Conservation (phyloP, 345 rosid species). For the Moringa oleifera region DNA sequence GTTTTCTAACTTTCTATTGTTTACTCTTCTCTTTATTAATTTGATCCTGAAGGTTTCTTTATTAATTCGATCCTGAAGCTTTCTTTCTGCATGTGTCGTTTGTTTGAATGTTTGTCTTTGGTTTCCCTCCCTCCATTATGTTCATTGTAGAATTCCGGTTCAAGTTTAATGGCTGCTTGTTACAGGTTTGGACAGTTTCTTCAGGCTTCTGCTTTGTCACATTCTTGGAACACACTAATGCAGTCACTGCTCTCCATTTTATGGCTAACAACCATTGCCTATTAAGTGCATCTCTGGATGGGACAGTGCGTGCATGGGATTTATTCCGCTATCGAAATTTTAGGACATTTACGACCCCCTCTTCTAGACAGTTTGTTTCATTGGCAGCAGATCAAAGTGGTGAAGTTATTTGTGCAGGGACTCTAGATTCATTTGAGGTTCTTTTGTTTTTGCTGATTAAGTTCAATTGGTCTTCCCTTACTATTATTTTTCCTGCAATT, state of each 20-base stretch:
- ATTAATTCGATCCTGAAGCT: neutral
- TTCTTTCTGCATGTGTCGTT: neutral
- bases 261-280: constrained; percentile 89
- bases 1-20: too few relatives aligned
- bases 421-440: constrained; percentile 95
- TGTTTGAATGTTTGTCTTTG: neutral
- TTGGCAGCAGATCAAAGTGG: constrained; percentile 91
- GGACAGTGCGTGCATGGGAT: constrained; percentile 99
- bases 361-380: constrained; percentile 93
- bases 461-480: neutral
- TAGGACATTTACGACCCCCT: constrained; percentile 90
- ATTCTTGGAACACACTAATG: constrained; percentile 89
- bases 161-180: constrained; percentile 16
- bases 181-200: constrained; percentile 86
- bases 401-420: constrained; percentile 97
- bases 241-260: constrained; percentile 94
- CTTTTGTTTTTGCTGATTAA: constrained; percentile 1
- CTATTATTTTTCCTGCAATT: neutral
- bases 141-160: constrained; percentile 4
- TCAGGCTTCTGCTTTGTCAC: constrained; percentile 98
- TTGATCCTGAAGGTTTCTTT: too few relatives aligned
- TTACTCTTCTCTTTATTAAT: too few relatives aligned
- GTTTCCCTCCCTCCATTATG: neutral
- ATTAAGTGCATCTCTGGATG: constrained; percentile 89
- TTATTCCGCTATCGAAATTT: constrained; percentile 84